Conservation (phyloP, 2,329 filamentous ascomycete species). For the Lecanicillium sp. region DNA sequence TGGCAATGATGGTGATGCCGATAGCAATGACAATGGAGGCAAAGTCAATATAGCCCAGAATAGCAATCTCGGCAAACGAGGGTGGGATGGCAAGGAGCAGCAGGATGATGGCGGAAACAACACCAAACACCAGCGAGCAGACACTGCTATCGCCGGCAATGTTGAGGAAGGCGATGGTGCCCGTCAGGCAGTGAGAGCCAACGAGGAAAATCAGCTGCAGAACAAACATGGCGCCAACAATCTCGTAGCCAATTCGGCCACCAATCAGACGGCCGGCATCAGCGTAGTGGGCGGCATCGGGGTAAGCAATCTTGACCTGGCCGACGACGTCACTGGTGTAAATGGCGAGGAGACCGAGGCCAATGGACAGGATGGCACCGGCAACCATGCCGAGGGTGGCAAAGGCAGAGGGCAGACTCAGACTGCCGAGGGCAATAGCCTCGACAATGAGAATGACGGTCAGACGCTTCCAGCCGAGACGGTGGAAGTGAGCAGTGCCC, state of each 20-base stretch:
- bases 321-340: slow-evolving; percentile 40
- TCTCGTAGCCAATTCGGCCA: slow-evolving; percentile 52
- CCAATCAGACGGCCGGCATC: slow-evolving; percentile 58
- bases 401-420: slow-evolving; percentile 44
- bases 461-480: slow-evolving; percentile 49
- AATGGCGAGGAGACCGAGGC: slow-evolving; percentile 37
- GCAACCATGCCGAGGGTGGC: slow-evolving; percentile 46
- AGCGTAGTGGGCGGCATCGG: slow-evolving; percentile 57
- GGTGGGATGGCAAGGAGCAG: slow-evolving; percentile 38
- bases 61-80: slow-evolving; percentile 39
- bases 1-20: slow-evolving; percentile 57
- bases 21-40: slow-evolving; percentile 57
- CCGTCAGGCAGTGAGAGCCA: slow-evolving; percentile 64
- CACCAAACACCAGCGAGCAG: slow-evolving; percentile 37
- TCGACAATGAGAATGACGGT: slow-evolving; percentile 49
- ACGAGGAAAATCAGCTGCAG: slow-evolving; percentile 63
- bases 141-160: slow-evolving; percentile 43
- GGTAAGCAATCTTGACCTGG: slow-evolving; percentile 40
- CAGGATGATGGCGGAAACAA: slow-evolving; percentile 38
- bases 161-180: slow-evolving; percentile 60
- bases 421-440: slow-evolving; percentile 45
- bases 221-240: slow-evolving; percentile 54
- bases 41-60: slow-evolving; percentile 48
- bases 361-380: slow-evolving; percentile 34
- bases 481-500: slow-evolving; percentile 41